A percentile compares a stretch with the other conserved stretches of the same genome.
phyloP scores from a whole-genome alignment of 2,329 filamentous ascomycete genomes.

The Stromatinia cepivora region DNA sequence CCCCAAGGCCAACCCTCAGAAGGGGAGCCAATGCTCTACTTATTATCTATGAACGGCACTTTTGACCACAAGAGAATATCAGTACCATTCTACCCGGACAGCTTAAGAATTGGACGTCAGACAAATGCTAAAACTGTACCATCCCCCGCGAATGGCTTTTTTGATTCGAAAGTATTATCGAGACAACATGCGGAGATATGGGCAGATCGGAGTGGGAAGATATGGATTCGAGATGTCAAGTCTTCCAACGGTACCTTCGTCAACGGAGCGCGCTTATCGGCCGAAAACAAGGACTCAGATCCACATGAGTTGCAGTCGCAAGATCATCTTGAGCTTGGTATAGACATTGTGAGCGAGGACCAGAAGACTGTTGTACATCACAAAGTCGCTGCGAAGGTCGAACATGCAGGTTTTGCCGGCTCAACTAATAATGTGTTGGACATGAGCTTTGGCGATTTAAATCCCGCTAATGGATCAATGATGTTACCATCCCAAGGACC shows the following conservation, averaged over 20 bases:
- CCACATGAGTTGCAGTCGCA: constrained; percentile 89
- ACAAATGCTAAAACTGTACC: constrained; percentile 96
- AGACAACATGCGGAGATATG: constrained; percentile 95
- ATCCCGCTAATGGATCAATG: constrained; percentile 70
- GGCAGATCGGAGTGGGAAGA: constrained; percentile 80
- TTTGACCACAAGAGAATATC: constrained; percentile 97
- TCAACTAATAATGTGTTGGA: constrained; percentile 76
- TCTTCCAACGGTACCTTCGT: constrained; percentile 99
- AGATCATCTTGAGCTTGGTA: constrained; percentile 91
- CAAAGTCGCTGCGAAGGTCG: constrained; percentile 95
- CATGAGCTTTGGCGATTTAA: constrained; percentile 88
- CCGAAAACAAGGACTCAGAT: constrained; percentile 93
- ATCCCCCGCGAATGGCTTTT: constrained; percentile 88
- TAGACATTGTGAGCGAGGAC: constrained; percentile 98
- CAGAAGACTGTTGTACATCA: constrained; percentile 98
- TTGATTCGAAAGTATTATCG: constrained; percentile 96
- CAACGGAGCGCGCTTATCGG: constrained; percentile 85
- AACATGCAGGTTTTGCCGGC: constrained; percentile 84
- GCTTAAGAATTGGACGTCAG: constrained; percentile 88
- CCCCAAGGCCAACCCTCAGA: constrained; percentile 46
- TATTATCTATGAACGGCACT: constrained; percentile 89
- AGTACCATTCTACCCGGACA: constrained; percentile 92
- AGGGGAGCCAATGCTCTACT: constrained; percentile 75
- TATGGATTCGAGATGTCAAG: constrained; percentile 96
- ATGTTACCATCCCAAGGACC: constrained; percentile 68